These are phyloP conservation scores for Penicillium sp. DNA, from an alignment of 2,329 filamentous ascomycete species.

Conservation along the genomic window DNA sequence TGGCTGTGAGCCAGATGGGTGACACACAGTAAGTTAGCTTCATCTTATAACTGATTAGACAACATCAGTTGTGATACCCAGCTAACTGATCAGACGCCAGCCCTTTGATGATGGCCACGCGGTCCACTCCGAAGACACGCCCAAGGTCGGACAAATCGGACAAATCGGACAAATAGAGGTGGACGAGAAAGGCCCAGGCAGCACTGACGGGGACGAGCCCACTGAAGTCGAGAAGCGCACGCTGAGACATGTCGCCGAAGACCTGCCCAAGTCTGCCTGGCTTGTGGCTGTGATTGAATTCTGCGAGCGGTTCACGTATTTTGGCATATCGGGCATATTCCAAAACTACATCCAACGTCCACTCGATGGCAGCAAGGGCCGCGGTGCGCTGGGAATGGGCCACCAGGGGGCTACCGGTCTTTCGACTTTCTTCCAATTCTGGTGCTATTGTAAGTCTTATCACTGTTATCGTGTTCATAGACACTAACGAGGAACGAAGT, in stretches of 20 bases:
- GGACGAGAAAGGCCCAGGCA: constrained; percentile 28
- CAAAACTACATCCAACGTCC: constrained; percentile 53
- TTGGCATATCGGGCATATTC: constrained; percentile 37
- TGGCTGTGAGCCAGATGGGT: no score
- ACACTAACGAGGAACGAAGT: constrained; percentile 24
- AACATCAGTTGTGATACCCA: no score
- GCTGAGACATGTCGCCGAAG: constrained; percentile 53
- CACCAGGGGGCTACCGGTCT: constrained; percentile 47
- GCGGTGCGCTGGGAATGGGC: constrained; percentile 41
- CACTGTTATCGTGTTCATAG: no score
- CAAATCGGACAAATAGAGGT: constrained; percentile 18
- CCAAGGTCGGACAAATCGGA: constrained; percentile 19
- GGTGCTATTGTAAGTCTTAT: constrained; percentile 46
- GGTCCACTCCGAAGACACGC: no score
- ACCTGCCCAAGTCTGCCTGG: constrained; percentile 53
- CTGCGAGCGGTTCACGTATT: constrained; percentile 58
- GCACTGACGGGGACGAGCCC: constrained; percentile 50
- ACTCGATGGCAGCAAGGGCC: constrained; percentile 34
- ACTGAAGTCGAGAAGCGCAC: constrained; percentile 49
- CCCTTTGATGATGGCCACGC: no score
- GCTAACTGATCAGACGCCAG: no score
- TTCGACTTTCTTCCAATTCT: constrained; percentile 54
- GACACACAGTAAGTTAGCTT: no score
- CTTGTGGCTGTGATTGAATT: constrained; percentile 56
- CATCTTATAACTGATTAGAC: no score